Base-by-base conservation (phyloP, 768 basidiomycete species). In the Xerocomus potaroensis region DNA sequence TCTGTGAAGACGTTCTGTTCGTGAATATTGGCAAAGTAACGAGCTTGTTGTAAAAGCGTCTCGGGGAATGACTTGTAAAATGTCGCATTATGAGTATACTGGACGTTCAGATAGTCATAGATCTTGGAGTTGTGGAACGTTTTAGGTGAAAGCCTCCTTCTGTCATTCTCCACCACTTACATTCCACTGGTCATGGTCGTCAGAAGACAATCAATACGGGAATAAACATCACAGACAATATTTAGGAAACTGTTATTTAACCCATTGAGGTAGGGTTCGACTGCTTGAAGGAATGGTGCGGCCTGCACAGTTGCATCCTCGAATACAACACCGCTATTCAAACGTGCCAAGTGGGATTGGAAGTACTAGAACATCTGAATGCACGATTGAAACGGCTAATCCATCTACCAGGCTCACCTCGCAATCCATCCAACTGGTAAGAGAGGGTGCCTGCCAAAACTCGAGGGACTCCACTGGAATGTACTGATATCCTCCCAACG, bases 371-470 rank as follows among this genome's bases (percentile, higher is more conserved):
- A 21, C 33, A 24, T 3, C 15, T 19, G 14, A 4, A 27, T 35
- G 2, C 6, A 5, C 24, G 37, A 10, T 21, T 11, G 26, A 47
- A 6, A 21, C 9, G 10, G 12, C 14, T 3, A 3, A 21, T 9
- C 26, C 16, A n/a, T n/a, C n/a, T 26, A 36, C 40, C 35, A 19
- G 2, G 18, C 37, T 53, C 53, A 78, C 77, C 8, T 73, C 68
- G 63, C 81, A 83, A 15, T 74, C 70, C 31, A 79, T 81, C 87
- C 86, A 91, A 52, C 83, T 83, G 67, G 91, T 89, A 45, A 91
- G 71, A 26, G 84, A 83, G 52, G 87, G 79, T 56, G 43, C 51
- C 46, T 65, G 53, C 55, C 38, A 73, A 74, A 19, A 84, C 65
- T 89, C 87, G 36, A 92, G 81, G 23, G 65, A 65, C 31, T 63